Base-by-base conservation (phyloP, 305 asterid species). In the Fraxinus nigra region DNA sequence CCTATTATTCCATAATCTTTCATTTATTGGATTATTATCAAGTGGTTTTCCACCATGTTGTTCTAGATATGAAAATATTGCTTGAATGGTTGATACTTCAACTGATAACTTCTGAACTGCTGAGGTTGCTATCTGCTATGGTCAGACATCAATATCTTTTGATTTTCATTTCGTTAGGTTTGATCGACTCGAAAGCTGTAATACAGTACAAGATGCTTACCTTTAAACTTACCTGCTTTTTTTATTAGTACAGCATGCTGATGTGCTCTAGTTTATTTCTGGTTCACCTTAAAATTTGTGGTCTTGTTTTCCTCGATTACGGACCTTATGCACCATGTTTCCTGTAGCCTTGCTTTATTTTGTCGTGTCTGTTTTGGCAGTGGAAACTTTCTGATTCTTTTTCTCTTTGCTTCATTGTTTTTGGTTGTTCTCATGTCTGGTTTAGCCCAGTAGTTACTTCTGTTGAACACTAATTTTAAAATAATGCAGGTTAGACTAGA, bases 401-500 rank as follows among this genome's bases (percentile, higher is more conserved):
- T 70, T 70, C 75, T 32, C 37, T 82, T 81, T 70, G 33, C 78
- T 77, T 79, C 69, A 80, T 46, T 72, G n/a, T 35, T 61, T 86
- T 46, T 79, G 74, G 32, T 24, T 79, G 75, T 33, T 70, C 46
- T 70, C 75, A 70, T 5, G 9, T 70, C 22, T 70, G 75, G 35
- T 24, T 65, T 32, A 32, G 43, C 46, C 26, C 46, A 70, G 38
- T 32, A 70, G 5, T 54, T 73, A 38, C 81, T 78, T 76, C 76
- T 35, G 32, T 35, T 33, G 74, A 86, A 83, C 75, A 73, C 81
- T 80, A 38, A 73, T 82, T 72, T 81, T 80, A 79, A 76, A 34
- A 81, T 77, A 72, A 82, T 91, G 85, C 94, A 96, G 99, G 96
- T 85, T 88, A 87, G 85, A 82, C 79, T 90, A 89, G 93, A 92